Conservation (phyloP, 371 early-diverging fungal species). For the Zychaea mexicana region DNA sequence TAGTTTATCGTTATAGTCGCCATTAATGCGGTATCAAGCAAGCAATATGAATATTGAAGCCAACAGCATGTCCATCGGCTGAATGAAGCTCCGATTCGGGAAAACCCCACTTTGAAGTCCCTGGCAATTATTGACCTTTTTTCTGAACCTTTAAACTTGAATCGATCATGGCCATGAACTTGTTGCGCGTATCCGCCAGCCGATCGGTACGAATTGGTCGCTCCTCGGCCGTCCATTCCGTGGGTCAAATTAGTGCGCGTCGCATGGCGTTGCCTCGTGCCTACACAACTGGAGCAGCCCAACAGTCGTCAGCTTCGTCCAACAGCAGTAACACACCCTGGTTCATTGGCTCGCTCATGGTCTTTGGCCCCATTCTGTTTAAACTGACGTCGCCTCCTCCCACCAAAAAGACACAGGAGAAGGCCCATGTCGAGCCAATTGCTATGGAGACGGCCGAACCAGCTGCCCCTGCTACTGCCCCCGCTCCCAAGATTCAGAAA, state of each 20-base stretch:
- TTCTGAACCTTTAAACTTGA: neutral
- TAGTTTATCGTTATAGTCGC: no score
- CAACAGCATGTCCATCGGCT: no score
- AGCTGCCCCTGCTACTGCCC: constrained; percentile 11
- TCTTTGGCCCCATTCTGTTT: constrained; percentile 64
- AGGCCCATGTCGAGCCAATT: constrained; percentile 10
- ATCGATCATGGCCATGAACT: constrained; percentile 19
- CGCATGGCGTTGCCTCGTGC: constrained; percentile 12
- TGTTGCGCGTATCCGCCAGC: constrained; percentile 18
- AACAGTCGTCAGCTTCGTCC: constrained; percentile 2
- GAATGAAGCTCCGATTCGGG: no score
- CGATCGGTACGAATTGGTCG: constrained; percentile 19
- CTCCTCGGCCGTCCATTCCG: neutral
- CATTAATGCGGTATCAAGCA: no score
- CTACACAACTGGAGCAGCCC: neutral
- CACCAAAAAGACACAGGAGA: constrained; percentile 42
- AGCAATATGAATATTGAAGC: no score
- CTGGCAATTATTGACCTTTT: neutral
- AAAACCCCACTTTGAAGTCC: neutral
- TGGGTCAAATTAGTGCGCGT: neutral
- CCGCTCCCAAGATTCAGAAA: constrained; percentile 30
- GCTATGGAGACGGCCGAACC: neutral
- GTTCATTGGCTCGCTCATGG: constrained; percentile 59
- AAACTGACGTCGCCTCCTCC: constrained; percentile 63
- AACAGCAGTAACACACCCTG: constrained; percentile 46